These are phyloP conservation scores for Debaryomycetaceae sp. DNA, from an alignment of 1,139 yeast species.

Conservation along the genomic window DNA sequence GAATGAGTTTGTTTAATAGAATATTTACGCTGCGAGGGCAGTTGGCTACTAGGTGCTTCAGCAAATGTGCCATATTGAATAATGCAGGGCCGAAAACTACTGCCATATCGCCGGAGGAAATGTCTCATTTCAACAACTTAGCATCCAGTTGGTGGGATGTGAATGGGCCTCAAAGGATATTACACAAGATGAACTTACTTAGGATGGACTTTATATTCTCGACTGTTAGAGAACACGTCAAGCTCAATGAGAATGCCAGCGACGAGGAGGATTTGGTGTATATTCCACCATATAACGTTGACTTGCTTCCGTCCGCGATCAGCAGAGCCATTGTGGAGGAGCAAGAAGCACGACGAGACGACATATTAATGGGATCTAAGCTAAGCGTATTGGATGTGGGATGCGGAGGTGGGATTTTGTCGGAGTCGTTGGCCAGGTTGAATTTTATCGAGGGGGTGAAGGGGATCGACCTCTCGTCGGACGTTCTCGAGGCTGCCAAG, in stretches of 20 bases:
- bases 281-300: slow-evolving; percentile 74
- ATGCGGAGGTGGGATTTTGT: slow-evolving; percentile 93
- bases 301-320: slow-evolving; percentile 58
- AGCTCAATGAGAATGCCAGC: slow-evolving; percentile 36
- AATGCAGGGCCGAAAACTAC: slow-evolving; percentile 18
- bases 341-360: slow-evolving; percentile 42
- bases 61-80: too few species aligned
- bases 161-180: slow-evolving; percentile 84
- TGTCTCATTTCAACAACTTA: slow-evolving; percentile 74
- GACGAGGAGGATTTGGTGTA: slow-evolving; percentile 50
- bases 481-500: slow-evolving; percentile 78
- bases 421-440: slow-evolving; percentile 83
- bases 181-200: slow-evolving; percentile 89
- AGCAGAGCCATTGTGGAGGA: slow-evolving; percentile 46
- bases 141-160: slow-evolving; percentile 98
- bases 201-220: slow-evolving; percentile 82
- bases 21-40: neutral
- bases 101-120: slow-evolving; percentile 47
- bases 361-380: slow-evolving; percentile 29
- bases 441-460: slow-evolving; percentile 58
- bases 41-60: neutral
- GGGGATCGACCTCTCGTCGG: slow-evolving; percentile 84
- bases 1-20: neutral
- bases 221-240: slow-evolving; percentile 48
- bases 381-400: slow-evolving; percentile 80